Percentiles rank a stretch among this genome's conserved stretches.
phyloP scores from a whole-genome alignment of 441 rosid species.

The Rhodomyrtus psidioides region DNA sequence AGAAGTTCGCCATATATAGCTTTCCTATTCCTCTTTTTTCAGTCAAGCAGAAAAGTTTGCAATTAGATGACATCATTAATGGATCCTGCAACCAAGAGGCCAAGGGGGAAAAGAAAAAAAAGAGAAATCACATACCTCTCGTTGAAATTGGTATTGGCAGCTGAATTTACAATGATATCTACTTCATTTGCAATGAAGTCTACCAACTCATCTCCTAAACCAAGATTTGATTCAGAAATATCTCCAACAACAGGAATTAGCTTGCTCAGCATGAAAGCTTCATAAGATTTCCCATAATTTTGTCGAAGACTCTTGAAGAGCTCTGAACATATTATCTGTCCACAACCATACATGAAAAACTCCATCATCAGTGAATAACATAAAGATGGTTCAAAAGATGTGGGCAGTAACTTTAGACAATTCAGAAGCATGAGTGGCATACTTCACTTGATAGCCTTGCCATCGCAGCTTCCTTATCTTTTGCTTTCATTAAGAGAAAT shows the following conservation, averaged over 20 bases:
- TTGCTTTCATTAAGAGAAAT: constrained; percentile 71
- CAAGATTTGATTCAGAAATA: constrained; percentile 55
- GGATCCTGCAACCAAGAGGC: not conserved
- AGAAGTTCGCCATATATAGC: not conserved
- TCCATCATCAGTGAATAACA: not conserved
- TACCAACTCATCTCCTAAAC: constrained; percentile 50
- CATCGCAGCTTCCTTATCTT: constrained; percentile 61
- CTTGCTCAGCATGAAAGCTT: constrained; percentile 69
- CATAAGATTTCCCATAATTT: constrained; percentile 62
- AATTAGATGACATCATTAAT: not conserved
- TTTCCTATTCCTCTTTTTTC: not conserved
- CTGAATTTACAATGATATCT: constrained; percentile 76
- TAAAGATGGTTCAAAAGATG: not conserved
- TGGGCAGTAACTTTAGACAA: not conserved
- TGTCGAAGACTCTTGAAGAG: constrained; percentile 65
- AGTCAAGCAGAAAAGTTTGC: not conserved
- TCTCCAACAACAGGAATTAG: constrained; percentile 76
- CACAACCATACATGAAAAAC: constrained; percentile 3
- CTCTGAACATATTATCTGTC: constrained; percentile 68
- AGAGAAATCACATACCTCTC: constrained; percentile 42
- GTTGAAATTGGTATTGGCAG: constrained; percentile 83
- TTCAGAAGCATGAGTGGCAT: not conserved
- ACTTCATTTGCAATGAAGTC: constrained; percentile 51
- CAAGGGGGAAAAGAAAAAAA: not conserved
- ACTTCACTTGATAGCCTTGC: constrained; percentile 72